Evolutionary conservation across 2,329 filamentous ascomycete genomes (phyloP).

Genomic region (Trichoderma atroviride): DNA sequence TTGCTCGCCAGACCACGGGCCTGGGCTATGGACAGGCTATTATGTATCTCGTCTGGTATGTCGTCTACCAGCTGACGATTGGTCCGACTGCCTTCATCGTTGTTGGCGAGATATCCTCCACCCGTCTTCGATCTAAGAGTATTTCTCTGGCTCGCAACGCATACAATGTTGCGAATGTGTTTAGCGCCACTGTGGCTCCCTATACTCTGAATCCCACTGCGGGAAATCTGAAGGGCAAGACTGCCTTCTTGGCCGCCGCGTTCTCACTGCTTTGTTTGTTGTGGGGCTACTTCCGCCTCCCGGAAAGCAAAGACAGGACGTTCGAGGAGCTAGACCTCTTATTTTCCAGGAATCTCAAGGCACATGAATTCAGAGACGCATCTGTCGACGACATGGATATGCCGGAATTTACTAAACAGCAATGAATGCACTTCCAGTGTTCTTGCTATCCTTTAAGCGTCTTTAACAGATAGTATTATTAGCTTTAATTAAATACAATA

Average conservation of each 20-base stretch:
- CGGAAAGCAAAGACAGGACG: neutral
- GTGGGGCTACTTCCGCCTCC: neutral
- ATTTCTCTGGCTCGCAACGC: slow-evolving; percentile 8
- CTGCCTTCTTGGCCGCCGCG: neutral
- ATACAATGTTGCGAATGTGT: neutral
- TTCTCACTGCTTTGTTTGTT: neutral
- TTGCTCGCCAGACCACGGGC: neutral
- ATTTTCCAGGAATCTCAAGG: neutral
- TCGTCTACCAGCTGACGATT: neutral
- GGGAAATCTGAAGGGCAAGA: slow-evolving; percentile 2
- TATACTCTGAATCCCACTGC: neutral
- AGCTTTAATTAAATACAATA: neutral
- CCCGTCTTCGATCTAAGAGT: neutral
- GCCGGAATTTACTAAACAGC: neutral
- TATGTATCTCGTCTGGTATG: neutral
- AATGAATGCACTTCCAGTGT: neutral
- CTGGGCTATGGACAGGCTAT: neutral
- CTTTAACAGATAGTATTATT: neutral
- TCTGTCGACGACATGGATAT: neutral
- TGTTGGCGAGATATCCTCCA: neutral
- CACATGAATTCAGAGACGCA: neutral
- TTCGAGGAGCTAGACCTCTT: neutral
- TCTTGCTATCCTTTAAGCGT: neutral
- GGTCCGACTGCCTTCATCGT: neutral
- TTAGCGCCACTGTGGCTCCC: neutral